Evolutionary conservation across 441 rosid species (phyloP), one percentile per base, ranked within the genome.

Genomic region (Erysimum pusillum): DNA sequence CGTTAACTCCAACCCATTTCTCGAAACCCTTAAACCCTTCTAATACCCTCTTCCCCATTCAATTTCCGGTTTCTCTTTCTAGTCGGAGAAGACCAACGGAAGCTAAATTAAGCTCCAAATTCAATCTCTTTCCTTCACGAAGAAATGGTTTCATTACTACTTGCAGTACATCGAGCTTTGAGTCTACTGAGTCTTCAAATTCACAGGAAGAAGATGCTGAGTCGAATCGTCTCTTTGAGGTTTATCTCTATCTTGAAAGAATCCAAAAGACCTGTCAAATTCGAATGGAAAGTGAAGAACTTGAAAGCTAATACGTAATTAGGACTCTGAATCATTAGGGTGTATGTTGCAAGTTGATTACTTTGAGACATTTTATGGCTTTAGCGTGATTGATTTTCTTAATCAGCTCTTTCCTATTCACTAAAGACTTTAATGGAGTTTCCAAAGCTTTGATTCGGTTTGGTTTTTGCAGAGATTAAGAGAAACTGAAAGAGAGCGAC

Each of bases 401-500:
- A 36, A 7, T 5, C 53, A 42, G 3, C 5, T 44, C n/a, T 18
- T 41, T 28, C 31, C 31, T 28, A 28, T 28, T 28, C 4, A 28
- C 31, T 28, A 3, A 28, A 28, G 31, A 28, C 31, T 28, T 42
- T 17, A 31, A 3, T 67, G 45, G 32, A 61, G 32, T n/a, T 45
- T 14, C 38, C 53, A 20, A 39, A 57, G 69, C 38, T 73, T 60
- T 41, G 20, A 32, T 41, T 42, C 6, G 17, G 65, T 63, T 67
- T 41, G 62, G 69, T 36, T 71, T 80, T 62, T 66, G 34, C 83
- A 92, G 96, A 86, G 84, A 76, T 78, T 91, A 82, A 88, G 83
- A 66, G 90, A 91, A 63, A 86, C 85, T 7, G 99, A 96, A 78
- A 83, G 87, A 78, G 75, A 87, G 51, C 84, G 99, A 71, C 80